Percentiles rank a stretch among this genome's conserved stretches.
Evolutionary conservation across 1,284 basidiomycete genomes (phyloP).

Genomic region (Apiotrichum akiyoshidainum): DNA sequence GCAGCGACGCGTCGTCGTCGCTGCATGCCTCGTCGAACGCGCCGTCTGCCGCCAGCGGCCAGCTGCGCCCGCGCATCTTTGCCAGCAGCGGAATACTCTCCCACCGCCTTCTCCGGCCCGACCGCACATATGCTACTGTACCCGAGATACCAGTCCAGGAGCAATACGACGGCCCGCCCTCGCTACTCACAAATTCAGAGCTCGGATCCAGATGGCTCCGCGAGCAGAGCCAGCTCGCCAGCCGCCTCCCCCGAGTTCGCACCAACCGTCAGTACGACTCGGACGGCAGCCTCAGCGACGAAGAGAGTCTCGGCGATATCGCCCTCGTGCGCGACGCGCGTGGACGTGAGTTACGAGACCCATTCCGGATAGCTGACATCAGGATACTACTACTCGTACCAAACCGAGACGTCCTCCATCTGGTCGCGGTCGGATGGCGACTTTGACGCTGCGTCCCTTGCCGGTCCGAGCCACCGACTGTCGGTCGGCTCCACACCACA

Average conservation of each 20-base stretch:
- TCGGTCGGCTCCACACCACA: constrained; percentile 10
- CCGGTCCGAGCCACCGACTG: background rate
- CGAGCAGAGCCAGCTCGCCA: constrained; percentile 64
- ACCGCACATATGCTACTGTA: background rate
- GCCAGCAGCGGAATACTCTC: background rate
- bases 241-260: constrained; percentile 19
- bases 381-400: constrained; percentile 52
- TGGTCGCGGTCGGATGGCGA: constrained; percentile 28
- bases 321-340: constrained; percentile 43
- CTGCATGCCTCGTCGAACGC: background rate
- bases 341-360: constrained; percentile 38
- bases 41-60: background rate
- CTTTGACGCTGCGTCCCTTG: constrained; percentile 4
- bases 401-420: constrained; percentile 33
- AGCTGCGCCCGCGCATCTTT: no score
- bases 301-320: constrained; percentile 40
- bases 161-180: constrained; percentile 20
- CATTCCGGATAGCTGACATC: background rate
- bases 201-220: constrained; percentile 74
- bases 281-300: constrained; percentile 43
- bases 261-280: constrained; percentile 27
- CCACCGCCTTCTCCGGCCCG: background rate
- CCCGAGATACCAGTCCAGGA: background rate
- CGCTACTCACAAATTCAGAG: constrained; percentile 51
- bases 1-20: background rate